Conservation (phyloP, 176 grass and related monocot species). For the maize (Zea mays) region DNA sequence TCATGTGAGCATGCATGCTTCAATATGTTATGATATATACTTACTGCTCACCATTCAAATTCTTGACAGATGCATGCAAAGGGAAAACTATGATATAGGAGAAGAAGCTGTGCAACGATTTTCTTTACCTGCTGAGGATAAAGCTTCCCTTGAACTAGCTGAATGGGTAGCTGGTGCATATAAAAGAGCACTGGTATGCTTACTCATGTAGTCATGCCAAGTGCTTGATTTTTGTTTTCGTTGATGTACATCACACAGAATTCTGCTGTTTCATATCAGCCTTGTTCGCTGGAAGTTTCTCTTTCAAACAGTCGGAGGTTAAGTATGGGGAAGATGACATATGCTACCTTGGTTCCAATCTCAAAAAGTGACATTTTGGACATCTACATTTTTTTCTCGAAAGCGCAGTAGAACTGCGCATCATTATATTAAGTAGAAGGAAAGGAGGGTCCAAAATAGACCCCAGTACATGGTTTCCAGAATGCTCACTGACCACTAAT, state of each 20-base stretch:
- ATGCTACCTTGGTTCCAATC: neutral
- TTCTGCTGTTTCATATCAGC: neutral
- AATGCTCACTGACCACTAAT: conserved; percentile 3
- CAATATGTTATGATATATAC: conserved; percentile 29
- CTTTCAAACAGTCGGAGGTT: neutral
- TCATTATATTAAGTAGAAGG: no score
- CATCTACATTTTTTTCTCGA: neutral
- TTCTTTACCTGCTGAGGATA: conserved; percentile 89
- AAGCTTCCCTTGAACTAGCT: conserved; percentile 77
- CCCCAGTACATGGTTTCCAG: neutral
- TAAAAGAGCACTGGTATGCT: conserved; percentile 75
- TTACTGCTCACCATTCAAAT: conserved; percentile 36
- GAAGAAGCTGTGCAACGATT: conserved; percentile 89
- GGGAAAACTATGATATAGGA: conserved; percentile 90
- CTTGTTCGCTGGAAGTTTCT: neutral
- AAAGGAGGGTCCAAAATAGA: no score
- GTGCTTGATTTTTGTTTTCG: neutral
- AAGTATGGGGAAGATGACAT: neutral
- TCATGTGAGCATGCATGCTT: neutral
- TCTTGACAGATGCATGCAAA: conserved; percentile 85
- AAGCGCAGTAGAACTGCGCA: no score
- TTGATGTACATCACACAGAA: conserved; percentile 1
- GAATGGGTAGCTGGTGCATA: conserved; percentile 84
- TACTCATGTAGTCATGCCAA: neutral
- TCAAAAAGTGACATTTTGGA: neutral